A percentile compares a stretch with the other conserved stretches of the same genome.
Conservation (phyloP, 2,329 filamentous ascomycete species). For the Apiospora saccharicola region DNA sequence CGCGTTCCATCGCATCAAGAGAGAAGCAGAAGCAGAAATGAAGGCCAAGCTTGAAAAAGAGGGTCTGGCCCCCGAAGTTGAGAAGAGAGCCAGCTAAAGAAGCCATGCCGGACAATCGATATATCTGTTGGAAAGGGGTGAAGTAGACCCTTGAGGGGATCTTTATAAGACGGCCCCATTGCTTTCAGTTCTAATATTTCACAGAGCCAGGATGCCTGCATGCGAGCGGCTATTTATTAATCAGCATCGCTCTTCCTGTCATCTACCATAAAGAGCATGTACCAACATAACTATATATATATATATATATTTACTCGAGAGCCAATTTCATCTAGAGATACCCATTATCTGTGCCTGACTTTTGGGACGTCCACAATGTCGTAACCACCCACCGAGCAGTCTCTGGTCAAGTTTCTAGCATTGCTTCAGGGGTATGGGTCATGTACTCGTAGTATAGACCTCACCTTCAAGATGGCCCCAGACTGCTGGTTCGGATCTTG, state of each 20-base stretch:
- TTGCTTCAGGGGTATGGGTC: no score
- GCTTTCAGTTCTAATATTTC: not conserved
- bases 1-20: constrained; percentile 80
- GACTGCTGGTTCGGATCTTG: no score
- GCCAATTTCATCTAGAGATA: constrained; percentile 7
- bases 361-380: no score
- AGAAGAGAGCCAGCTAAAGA: constrained; percentile 57
- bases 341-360: not conserved
- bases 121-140: not conserved
- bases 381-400: no score
- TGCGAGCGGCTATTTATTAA: not conserved
- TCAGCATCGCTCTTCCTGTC: not conserved
- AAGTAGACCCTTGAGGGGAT: not conserved
- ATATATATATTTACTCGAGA: not conserved
- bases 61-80: constrained; percentile 48
- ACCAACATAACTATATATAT: constrained; percentile 5
- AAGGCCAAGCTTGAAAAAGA: constrained; percentile 55
- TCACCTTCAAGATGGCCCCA: no score
- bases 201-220: not conserved
- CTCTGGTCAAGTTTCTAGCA: not conserved
- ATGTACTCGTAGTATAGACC: no score
- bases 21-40: constrained; percentile 65
- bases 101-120: not conserved
- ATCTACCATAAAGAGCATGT: not conserved
- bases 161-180: not conserved